phyloP scores from a whole-genome alignment of 352 stramenopile genomes.

The Phytophthora chlamydospora region DNA sequence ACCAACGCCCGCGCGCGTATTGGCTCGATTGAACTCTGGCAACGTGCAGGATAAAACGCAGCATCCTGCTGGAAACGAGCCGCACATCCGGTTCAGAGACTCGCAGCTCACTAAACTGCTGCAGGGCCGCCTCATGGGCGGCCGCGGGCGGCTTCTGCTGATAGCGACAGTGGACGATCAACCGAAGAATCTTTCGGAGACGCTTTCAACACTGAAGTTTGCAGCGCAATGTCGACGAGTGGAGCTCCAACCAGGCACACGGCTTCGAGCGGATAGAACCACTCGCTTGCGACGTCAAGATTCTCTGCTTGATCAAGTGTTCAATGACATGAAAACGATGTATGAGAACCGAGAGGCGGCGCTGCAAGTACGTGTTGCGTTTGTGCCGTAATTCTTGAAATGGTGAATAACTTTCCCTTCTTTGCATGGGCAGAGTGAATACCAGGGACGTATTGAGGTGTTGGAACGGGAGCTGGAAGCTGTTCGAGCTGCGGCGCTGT shows the following conservation, averaged over 20 bases:
- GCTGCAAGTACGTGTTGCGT: constrained; percentile 41
- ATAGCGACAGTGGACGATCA: constrained; percentile 73
- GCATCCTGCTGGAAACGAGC: constrained; percentile 7
- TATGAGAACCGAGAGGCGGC: constrained; percentile 59
- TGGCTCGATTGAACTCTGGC: constrained; percentile 11
- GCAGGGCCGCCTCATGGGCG: constrained; percentile 54
- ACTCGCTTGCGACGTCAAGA: constrained; percentile 25
- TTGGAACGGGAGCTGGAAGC: constrained; percentile 41
- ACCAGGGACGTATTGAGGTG: constrained; percentile 43
- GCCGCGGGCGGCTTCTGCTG: constrained; percentile 51
- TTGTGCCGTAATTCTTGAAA: not conserved
- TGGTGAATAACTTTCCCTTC: too few relatives aligned
- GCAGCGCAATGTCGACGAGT: constrained; percentile 69
- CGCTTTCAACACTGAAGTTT: constrained; percentile 79
- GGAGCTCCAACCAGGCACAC: constrained; percentile 39
- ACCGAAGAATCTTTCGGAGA: constrained; percentile 60
- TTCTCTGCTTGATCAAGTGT: constrained; percentile 47
- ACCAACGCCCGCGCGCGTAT: constrained; percentile 1
- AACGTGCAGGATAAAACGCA: constrained; percentile 10
- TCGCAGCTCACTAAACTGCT: constrained; percentile 79
- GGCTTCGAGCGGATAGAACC: constrained; percentile 14
- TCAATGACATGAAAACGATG: constrained; percentile 54
- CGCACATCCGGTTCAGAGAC: constrained; percentile 71
- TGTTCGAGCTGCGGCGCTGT: constrained; percentile 6
- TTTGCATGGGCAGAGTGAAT: constrained; percentile 33